Base-by-base conservation (phyloP, 2,329 filamentous ascomycete species). In the Alternaria novae-zelandiae region DNA sequence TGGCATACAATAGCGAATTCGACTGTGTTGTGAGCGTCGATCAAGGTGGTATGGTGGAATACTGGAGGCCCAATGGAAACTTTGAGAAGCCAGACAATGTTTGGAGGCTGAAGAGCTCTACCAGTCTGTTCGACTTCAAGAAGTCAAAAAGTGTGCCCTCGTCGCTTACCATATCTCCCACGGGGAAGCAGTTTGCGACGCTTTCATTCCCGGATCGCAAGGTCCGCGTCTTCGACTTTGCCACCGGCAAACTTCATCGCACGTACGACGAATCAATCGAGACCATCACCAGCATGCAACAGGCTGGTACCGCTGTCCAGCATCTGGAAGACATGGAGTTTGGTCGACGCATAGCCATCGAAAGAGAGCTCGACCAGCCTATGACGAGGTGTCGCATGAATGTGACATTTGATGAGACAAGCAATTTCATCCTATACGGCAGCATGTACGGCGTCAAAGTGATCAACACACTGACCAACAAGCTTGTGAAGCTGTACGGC, bases 101-200 rank as follows among this genome's bases (percentile, higher is more conserved):
- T 17, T 99, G 97, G 78, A 87, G 93, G 70, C 92, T 94, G 82
- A 99, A 99, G 82, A 97, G 93, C 76, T 90, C 92, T 2, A 99
- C 96, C 3, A 96, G 92, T 74, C 85, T 99, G 1, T 99, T 98
- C 75, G 95, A 97, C 57, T 98, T 99, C 83, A 98, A 97, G 76
- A 98, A 97, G 81, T 88, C 79, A 30, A 98, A 97, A 79, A 92
- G 94, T 0, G 87, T 91, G 1, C 94, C 95, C 0, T 88, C 90
- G 5, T 92, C 92, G 11, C 84, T 99, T 53, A 92, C 91, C 0
- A 87, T 99, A 50, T 97, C 96, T 0, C 94, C 94, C 0, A 91
- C 91, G 0, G 94, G 95, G 6, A 88, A 91, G 61, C 92, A 94
- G 63, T 96, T 99, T 75, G 93, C 91, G 2, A 91, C 93, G 0